Conservation (phyloP, 116 monocot genomes). For the Posidonia oceanica region DNA sequence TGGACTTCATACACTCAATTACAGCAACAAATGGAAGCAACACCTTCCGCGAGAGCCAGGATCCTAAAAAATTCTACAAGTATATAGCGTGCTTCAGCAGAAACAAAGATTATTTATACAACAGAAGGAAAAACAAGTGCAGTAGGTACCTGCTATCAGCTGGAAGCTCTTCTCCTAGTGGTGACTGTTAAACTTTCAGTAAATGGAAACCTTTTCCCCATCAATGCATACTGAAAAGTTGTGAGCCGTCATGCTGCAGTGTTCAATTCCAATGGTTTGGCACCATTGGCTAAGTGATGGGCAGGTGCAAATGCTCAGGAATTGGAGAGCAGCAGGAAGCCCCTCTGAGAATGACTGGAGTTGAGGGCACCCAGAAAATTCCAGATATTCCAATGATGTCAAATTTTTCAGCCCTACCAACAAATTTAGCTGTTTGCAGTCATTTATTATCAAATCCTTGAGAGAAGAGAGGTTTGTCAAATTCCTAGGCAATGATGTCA, state of each 20-base stretch:
- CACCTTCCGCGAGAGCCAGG: too few relatives aligned
- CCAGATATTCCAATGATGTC: background rate
- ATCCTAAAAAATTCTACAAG: too few relatives aligned
- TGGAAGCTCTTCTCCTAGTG: background rate
- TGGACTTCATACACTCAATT: too few relatives aligned
- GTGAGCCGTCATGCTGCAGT: background rate
- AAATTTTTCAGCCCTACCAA: background rate
- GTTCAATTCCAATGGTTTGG: conserved; percentile 4
- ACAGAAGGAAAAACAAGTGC: background rate
- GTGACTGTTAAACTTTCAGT: background rate
- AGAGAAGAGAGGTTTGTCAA: conserved; percentile 6
- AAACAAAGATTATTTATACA: background rate
- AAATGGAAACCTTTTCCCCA: background rate
- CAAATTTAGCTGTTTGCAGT: conserved; percentile 11
- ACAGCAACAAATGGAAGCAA: too few relatives aligned
- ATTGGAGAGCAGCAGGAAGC: conserved; percentile 8
- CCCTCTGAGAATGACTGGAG: conserved; percentile 8
- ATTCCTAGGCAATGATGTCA: conserved; percentile 8
- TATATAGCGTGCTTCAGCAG: background rate
- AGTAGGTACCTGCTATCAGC: background rate
- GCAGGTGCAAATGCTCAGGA: conserved; percentile 2
- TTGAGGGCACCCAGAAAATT: conserved; percentile 14
- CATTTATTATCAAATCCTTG: conserved; percentile 4
- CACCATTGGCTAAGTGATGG: conserved; percentile 8
- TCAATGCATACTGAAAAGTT: conserved; percentile 9